These are phyloP conservation scores for Epichloe amarillans DNA, from an alignment of 2,329 filamentous ascomycete species.

Conservation along the genomic window DNA sequence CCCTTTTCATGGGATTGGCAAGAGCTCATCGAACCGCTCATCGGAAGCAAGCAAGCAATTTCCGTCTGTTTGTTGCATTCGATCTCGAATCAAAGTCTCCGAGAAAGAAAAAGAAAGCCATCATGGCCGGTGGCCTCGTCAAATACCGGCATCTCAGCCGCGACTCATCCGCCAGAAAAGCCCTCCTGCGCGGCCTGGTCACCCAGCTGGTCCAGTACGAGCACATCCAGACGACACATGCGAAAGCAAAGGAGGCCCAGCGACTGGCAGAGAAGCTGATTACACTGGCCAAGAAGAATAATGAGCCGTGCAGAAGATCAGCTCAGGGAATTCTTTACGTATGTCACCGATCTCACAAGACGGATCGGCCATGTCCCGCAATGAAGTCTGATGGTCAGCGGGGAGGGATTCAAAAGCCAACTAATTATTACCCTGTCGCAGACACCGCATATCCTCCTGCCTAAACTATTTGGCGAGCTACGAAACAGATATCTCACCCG, in stretches of 20 bases:
- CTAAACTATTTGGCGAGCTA: slow-evolving; percentile 79
- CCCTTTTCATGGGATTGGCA: neutral
- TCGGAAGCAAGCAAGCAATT: neutral
- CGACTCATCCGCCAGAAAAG: slow-evolving; percentile 74
- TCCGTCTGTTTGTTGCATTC: neutral
- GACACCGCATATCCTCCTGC: slow-evolving; percentile 57
- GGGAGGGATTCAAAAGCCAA: neutral
- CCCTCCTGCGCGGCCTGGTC: slow-evolving; percentile 88
- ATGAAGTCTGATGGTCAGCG: too few relatives aligned
- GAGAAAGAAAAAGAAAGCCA: slow-evolving; percentile 6
- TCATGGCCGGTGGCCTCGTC: slow-evolving; percentile 73
- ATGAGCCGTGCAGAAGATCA: slow-evolving; percentile 60
- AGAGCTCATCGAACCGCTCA: neutral
- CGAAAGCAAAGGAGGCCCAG: slow-evolving; percentile 95
- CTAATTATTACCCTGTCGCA: slow-evolving; percentile 17
- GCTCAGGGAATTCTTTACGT: slow-evolving; percentile 82
- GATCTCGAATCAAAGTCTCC: neutral
- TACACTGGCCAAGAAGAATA: slow-evolving; percentile 86
- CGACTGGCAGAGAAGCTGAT: slow-evolving; percentile 87
- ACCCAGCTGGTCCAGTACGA: slow-evolving; percentile 90
- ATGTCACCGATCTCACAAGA: slow-evolving; percentile 20
- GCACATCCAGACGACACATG: slow-evolving; percentile 86
- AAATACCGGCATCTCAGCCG: slow-evolving; percentile 86
- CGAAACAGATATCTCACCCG: slow-evolving; percentile 64
- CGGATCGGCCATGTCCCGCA: too few relatives aligned